These are phyloP conservation scores for Domatiomyces globalis DNA, from an alignment of 2,329 filamentous ascomycete species.

Conservation along the genomic window DNA sequence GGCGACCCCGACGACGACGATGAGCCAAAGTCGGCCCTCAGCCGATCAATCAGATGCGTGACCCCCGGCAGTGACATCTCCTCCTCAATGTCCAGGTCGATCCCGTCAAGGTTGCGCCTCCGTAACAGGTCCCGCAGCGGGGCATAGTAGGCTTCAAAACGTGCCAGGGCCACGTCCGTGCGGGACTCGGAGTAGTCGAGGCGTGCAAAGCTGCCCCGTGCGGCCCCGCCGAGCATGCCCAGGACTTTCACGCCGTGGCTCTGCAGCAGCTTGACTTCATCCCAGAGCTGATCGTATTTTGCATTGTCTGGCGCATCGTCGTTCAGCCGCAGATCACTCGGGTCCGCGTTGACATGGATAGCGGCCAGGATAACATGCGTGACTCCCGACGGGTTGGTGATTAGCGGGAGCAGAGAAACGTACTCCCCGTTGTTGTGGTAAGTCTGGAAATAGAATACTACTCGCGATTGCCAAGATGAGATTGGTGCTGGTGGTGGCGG, in stretches of 20 bases:
- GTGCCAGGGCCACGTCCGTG: conserved; percentile 22
- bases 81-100: conserved; percentile 74
- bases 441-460: conserved; percentile 49
- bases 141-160: conserved; percentile 60
- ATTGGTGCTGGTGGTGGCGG: conserved; percentile 10
- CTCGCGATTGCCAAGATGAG: conserved; percentile 21
- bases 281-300: conserved; percentile 61
- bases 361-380: conserved; percentile 82
- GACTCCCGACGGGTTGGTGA: conserved; percentile 41
- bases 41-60: conserved; percentile 51
- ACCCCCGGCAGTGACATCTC: conserved; percentile 52
- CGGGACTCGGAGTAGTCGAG: conserved; percentile 39
- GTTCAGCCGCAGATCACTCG: conserved; percentile 60
- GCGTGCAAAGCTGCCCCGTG: conserved; percentile 54
- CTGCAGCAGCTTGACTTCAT: conserved; percentile 59
- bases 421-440: conserved; percentile 38
- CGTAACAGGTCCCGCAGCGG: conserved; percentile 54
- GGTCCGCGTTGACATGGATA: conserved; percentile 62
- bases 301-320: conserved; percentile 56
- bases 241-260: conserved; percentile 62
- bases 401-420: conserved; percentile 48
- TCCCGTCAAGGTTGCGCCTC: conserved; percentile 47
- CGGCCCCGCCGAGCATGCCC: conserved; percentile 78
- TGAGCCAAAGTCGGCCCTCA: conserved; percentile 38
- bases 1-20: conserved; percentile 12